Conservation (phyloP, 2,329 filamentous ascomycete genomes). For the Penicillium griseofulvum region DNA sequence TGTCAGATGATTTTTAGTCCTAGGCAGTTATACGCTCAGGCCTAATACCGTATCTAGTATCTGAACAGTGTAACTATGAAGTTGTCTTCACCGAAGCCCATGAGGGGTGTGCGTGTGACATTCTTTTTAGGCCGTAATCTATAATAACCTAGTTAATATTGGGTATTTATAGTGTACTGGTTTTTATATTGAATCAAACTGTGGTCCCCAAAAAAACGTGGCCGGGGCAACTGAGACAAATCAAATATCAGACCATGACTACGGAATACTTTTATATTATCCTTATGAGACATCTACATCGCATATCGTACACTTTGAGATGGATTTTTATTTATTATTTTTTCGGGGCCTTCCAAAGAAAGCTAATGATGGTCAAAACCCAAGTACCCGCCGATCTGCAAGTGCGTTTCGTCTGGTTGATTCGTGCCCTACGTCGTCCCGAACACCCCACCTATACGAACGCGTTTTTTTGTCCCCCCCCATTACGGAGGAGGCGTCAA, state of each 20-base stretch:
- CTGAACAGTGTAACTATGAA: conserved; percentile 1
- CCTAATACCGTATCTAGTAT: conserved; percentile 1
- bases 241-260: conserved; percentile 1
- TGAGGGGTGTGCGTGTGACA: conserved; percentile 2
- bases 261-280: not conserved
- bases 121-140: conserved; percentile 1
- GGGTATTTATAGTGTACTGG: not conserved
- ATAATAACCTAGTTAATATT: not conserved
- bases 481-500: conserved; percentile 1
- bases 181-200: not conserved
- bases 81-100: not conserved
- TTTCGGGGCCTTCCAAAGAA: not conserved
- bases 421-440: not conserved
- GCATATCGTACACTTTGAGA: no score
- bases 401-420: not conserved
- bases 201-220: not conserved
- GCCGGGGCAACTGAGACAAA: conserved; percentile 5
- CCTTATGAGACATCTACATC: not conserved
- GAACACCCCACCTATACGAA: conserved; percentile 3
- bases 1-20: conserved; percentile 13
- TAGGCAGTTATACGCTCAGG: conserved; percentile 13
- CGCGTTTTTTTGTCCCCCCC: not conserved
- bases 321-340: not conserved
- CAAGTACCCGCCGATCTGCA: conserved; percentile 6
- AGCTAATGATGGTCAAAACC: not conserved